Base-by-base conservation (phyloP, 495 filamentous ascomycete species). In the Daldinia vernicosa region DNA sequence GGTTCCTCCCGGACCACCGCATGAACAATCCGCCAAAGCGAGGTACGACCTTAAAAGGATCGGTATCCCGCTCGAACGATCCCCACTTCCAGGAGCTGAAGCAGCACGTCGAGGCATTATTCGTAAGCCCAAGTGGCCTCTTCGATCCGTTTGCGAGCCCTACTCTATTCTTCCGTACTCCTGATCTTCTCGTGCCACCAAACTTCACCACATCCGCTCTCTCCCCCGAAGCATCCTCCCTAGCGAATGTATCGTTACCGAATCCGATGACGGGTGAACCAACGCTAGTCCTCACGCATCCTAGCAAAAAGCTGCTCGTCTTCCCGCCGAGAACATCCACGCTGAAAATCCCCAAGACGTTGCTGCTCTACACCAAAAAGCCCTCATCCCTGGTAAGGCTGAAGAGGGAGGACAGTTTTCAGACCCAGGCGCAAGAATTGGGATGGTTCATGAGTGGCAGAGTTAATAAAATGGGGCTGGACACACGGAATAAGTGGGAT, bases 101-200 rank as follows among this genome's bases (percentile, higher is more conserved):
- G 40, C 39, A 69, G n/a, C 72, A 77, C 14, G 53, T 70, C 28
- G 60, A 70, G 0, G 55, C 22, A 27, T 76, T 87, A 19, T 88
- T 88, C 71, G 30, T 52, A 15, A 56, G 40, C 4, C 83, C 85
- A 2, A 68, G 66, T 27, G 67, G 78, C 50, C 71, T 84, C 33
- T 86, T 87, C 67, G 86, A 89, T 56, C 74, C 82, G 17, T 88
- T 88, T 63, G 85, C 83, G 8, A 85, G 83, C 55, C 78, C 85
- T 1, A 76, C 76, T 33, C 77, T 88, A 17, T 86, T 89, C 63
- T 87, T 87, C 64, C 81, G 81, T n/a, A 81, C 78, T 2, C 59
- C 87, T 0, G 77, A 76, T 0, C 47, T 86, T 11, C 66, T 70
- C 52, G 76, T 82, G 4, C 82, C 82, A 0, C 66, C 72, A 11